Evolutionary conservation across 208 protist species (phyloP).

Genomic region (Leishmania aethiopica): DNA sequence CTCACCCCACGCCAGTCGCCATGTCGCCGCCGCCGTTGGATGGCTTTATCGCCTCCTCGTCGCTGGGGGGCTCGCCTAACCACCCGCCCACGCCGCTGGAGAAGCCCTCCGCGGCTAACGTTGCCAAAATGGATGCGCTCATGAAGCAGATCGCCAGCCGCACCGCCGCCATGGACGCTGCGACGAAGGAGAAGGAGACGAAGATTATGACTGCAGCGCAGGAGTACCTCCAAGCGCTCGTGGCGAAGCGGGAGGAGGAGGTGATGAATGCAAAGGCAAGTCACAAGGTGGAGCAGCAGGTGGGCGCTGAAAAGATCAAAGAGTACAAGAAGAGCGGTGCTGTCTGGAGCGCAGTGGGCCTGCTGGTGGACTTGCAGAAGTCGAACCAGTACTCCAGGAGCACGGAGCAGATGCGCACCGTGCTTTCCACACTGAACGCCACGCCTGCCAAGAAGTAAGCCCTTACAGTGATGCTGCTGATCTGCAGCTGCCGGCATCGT

Average conservation of each 20-base stretch:
- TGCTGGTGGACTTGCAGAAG: constrained; percentile 78
- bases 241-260: constrained; percentile 58
- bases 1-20: constrained; percentile 14
- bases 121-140: constrained; percentile 48
- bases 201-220: constrained; percentile 60
- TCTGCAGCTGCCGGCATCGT: background rate
- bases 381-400: constrained; percentile 80
- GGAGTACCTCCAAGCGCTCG: constrained; percentile 68
- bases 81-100: constrained; percentile 19
- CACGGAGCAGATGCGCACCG: constrained; percentile 81
- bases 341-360: constrained; percentile 73
- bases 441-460: constrained; percentile 19
- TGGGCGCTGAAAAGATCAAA: constrained; percentile 45
- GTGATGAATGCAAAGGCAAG: constrained; percentile 48
- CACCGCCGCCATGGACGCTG: constrained; percentile 59
- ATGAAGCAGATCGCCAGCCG: constrained; percentile 65
- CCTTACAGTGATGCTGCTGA: background rate
- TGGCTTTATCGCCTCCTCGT: constrained; percentile 28
- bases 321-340: constrained; percentile 61
- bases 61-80: constrained; percentile 13
- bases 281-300: constrained; percentile 67
- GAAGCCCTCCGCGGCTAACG: constrained; percentile 11
- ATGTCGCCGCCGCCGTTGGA: background rate
- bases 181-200: constrained; percentile 65
- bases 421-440: constrained; percentile 52